A percentile compares a stretch with the other conserved stretches of the same genome.
phyloP scores from a whole-genome alignment of 164 flowering plant species.

The Nelumbo lutea region DNA sequence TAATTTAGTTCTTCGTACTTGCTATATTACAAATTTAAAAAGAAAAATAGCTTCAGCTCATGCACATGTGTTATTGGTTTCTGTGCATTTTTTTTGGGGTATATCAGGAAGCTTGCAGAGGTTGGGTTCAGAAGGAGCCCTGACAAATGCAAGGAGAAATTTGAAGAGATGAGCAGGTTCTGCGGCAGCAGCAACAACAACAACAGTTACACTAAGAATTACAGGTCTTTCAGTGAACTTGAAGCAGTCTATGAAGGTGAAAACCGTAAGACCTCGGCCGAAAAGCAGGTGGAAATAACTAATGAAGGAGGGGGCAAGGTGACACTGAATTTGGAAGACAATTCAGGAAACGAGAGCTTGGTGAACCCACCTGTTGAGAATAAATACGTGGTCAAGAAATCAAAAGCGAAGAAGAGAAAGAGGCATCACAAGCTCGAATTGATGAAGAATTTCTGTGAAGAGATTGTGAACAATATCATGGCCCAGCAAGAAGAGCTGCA shows the following conservation, averaged over 20 bases:
- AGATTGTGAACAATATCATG: constrained; percentile 59
- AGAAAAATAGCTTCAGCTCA: too few relatives aligned
- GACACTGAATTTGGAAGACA: constrained; percentile 21
- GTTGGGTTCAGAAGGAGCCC: constrained; percentile 24
- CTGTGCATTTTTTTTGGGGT: constrained; percentile 10
- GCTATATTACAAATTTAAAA: too few relatives aligned
- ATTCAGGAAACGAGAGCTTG: constrained; percentile 21
- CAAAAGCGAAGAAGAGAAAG: constrained; percentile 31
- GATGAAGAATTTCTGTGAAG: constrained; percentile 56
- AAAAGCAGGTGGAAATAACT: neutral
- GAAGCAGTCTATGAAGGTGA: constrained; percentile 44
- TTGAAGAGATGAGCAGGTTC: constrained; percentile 59
- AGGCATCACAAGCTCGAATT: constrained; percentile 40
- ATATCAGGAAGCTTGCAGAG: constrained; percentile 54
- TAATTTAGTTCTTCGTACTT: too few relatives aligned
- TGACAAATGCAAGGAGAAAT: constrained; percentile 21
- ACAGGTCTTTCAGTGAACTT: constrained; percentile 43
- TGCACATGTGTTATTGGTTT: neutral
- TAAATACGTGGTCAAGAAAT: constrained; percentile 16
- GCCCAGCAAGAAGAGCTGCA: constrained; percentile 65
- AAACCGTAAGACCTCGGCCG: constrained; percentile 9
- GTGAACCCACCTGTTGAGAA: constrained; percentile 21
- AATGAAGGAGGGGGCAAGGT: constrained; percentile 2
- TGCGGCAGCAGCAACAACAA: constrained; percentile 19
- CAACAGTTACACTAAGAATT: constrained; percentile 24